Percentiles rank a stretch among this genome's conserved stretches.
phyloP scores from a whole-genome alignment of 805 yeast species.

The Metschnikowia colocasiae region DNA sequence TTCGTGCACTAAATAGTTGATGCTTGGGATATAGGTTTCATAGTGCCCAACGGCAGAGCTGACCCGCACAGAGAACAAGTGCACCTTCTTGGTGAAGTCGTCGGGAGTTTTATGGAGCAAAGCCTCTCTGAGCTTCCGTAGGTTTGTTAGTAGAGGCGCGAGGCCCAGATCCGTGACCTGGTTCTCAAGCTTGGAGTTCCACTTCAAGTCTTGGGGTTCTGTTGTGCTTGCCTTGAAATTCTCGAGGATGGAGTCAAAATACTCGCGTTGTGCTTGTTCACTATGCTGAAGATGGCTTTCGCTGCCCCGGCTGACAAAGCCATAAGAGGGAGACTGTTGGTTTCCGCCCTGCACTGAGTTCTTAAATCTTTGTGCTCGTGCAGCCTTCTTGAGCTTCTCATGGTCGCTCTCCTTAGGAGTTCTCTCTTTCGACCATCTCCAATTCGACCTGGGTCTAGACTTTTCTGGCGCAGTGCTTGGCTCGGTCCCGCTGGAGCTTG shows the following conservation, averaged over 20 bases:
- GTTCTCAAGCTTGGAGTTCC: not conserved
- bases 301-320: constrained; percentile 60
- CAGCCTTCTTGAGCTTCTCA: constrained; percentile 1
- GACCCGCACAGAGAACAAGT: constrained; percentile 44
- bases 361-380: not conserved
- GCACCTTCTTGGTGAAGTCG: constrained; percentile 44
- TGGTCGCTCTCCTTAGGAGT: not conserved
- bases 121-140: constrained; percentile 56
- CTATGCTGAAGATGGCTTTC: constrained; percentile 46
- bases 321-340: constrained; percentile 26
- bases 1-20: constrained; percentile 38
- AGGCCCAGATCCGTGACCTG: not conserved
- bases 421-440: constrained; percentile 3
- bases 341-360: not conserved
- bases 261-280: constrained; percentile 37
- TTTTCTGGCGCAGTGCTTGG: not conserved
- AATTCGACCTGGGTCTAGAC: not conserved
- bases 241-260: constrained; percentile 36
- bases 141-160: constrained; percentile 22
- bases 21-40: constrained; percentile 53
- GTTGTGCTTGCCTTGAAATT: constrained; percentile 6
- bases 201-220: not conserved
- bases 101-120: constrained; percentile 37
- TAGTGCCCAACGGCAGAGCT: constrained; percentile 45
- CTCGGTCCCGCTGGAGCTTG: not conserved